phyloP scores from a whole-genome alignment of 495 filamentous ascomycete species.

The Terfezia claveryi region DNA sequence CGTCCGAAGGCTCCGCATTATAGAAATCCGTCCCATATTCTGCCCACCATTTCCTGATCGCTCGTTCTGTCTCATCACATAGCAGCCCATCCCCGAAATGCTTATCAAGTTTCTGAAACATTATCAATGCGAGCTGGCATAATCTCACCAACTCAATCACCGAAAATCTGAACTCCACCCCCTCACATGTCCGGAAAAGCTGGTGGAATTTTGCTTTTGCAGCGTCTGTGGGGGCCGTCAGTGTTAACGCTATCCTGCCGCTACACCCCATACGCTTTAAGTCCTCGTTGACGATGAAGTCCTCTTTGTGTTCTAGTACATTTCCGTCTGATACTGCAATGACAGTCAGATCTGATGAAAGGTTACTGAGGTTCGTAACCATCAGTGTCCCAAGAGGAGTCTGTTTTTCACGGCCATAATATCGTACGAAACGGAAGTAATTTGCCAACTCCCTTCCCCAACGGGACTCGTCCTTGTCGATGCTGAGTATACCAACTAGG shows the following conservation, averaged over 20 bases:
- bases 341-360: constrained; percentile 73
- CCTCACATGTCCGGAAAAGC: constrained; percentile 67
- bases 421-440: constrained; percentile 4
- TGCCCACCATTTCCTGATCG: constrained; percentile 31
- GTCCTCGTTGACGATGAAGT: constrained; percentile 88
- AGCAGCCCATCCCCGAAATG: constrained; percentile 72
- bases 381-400: constrained; percentile 68
- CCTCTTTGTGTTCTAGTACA: constrained; percentile 51
- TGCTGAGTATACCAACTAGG: constrained; percentile 56
- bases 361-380: constrained; percentile 79
- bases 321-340: constrained; percentile 78
- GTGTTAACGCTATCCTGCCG: constrained; percentile 62
- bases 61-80: constrained; percentile 78
- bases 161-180: constrained; percentile 47
- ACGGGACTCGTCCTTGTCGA: background rate
- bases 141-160: constrained; percentile 82
- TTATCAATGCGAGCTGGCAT: constrained; percentile 68
- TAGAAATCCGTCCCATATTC: constrained; percentile 80
- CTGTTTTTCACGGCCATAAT: constrained; percentile 29
- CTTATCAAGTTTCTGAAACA: constrained; percentile 50
- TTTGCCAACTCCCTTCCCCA: background rate
- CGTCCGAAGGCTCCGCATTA: constrained; percentile 23
- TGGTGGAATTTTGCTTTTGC: constrained; percentile 83
- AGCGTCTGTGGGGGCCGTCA: constrained; percentile 50
- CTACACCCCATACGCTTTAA: constrained; percentile 83